Conservation (phyloP, 768 basidiomycete species). For the Amanita pseudoporphyria region DNA sequence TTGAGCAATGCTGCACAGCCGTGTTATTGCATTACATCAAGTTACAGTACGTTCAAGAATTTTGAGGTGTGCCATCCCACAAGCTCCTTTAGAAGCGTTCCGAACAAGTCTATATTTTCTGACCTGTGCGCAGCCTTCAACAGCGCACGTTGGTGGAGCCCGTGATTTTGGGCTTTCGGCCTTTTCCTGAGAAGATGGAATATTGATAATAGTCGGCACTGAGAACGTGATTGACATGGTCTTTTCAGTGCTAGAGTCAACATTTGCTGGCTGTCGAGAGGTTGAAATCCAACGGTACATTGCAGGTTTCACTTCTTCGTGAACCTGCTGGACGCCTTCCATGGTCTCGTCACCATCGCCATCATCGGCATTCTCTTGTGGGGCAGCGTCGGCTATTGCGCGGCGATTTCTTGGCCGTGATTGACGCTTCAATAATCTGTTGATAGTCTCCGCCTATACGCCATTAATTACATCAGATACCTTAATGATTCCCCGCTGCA, state of each 20-base stretch:
- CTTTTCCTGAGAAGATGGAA: slow-evolving; percentile 13
- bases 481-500: slow-evolving; percentile 5
- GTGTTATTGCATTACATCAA: neutral
- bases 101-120: slow-evolving; percentile 60
- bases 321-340: slow-evolving; percentile 24
- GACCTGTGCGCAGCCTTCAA: slow-evolving; percentile 42
- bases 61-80: slow-evolving; percentile 59
- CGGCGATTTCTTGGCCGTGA: slow-evolving; percentile 57
- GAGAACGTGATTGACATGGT: slow-evolving; percentile 42
- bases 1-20: no score
- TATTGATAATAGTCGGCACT: slow-evolving; percentile 27
- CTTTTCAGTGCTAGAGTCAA: slow-evolving; percentile 6
- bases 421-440: slow-evolving; percentile 81
- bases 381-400: slow-evolving; percentile 30
- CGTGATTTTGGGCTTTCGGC: slow-evolving; percentile 2
- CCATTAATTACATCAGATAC: neutral
- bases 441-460: slow-evolving; percentile 74
- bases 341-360: slow-evolving; percentile 27
- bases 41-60: slow-evolving; percentile 28
- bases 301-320: slow-evolving; percentile 31
- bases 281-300: slow-evolving; percentile 73
- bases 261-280: slow-evolving; percentile 21
- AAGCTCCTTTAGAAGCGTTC: slow-evolving; percentile 55
- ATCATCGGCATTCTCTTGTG: slow-evolving; percentile 27
- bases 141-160: slow-evolving; percentile 31